Conservation (phyloP, 2,329 filamentous ascomycete genomes). For the Colletotrichum tabaci region DNA sequence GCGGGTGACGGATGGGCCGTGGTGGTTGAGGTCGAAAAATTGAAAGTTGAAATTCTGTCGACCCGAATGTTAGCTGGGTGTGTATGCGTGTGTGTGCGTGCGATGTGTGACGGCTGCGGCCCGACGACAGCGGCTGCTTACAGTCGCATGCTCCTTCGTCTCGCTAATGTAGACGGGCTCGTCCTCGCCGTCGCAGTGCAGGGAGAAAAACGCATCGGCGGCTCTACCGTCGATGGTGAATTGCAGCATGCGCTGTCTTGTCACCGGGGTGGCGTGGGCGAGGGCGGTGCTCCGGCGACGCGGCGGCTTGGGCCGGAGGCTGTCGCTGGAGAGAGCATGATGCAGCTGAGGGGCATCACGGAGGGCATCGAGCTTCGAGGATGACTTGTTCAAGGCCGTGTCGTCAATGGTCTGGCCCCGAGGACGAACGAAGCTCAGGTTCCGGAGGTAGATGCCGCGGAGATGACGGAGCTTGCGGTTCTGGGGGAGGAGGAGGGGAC, state of each 20-base stretch:
- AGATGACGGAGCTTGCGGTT: constrained; percentile 93
- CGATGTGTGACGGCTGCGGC: too few relatives aligned
- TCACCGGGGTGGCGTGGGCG: constrained; percentile 60
- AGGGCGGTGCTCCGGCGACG: constrained; percentile 65
- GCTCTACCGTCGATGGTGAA: constrained; percentile 79
- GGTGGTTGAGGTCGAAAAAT: constrained; percentile 81
- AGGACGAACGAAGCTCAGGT: constrained; percentile 78
- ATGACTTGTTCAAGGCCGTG: constrained; percentile 78
- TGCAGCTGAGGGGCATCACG: constrained; percentile 65
- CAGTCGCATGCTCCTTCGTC: constrained; percentile 80
- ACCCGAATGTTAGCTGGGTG: constrained; percentile 3
- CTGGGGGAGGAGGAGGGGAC: constrained; percentile 73
- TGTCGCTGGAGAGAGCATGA: constrained; percentile 70
- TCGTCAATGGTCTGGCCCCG: constrained; percentile 80
- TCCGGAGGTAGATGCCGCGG: constrained; percentile 88
- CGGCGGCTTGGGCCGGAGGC: constrained; percentile 59
- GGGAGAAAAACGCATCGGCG: constrained; percentile 90
- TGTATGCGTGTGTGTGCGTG: too few relatives aligned
- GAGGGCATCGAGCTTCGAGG: constrained; percentile 74
- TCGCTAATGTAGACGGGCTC: constrained; percentile 95
- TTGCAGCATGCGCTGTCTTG: constrained; percentile 82
- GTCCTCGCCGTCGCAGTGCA: constrained; percentile 77
- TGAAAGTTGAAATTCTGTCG: constrained; percentile 87
- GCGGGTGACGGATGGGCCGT: constrained; percentile 75
- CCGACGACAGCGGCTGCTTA: constrained; percentile 48